A percentile compares a stretch with the other conserved stretches of the same genome.
These are phyloP conservation scores for Sporothrix humicola DNA, from an alignment of 2,329 filamentous ascomycete genomes.

Conservation along the genomic window DNA sequence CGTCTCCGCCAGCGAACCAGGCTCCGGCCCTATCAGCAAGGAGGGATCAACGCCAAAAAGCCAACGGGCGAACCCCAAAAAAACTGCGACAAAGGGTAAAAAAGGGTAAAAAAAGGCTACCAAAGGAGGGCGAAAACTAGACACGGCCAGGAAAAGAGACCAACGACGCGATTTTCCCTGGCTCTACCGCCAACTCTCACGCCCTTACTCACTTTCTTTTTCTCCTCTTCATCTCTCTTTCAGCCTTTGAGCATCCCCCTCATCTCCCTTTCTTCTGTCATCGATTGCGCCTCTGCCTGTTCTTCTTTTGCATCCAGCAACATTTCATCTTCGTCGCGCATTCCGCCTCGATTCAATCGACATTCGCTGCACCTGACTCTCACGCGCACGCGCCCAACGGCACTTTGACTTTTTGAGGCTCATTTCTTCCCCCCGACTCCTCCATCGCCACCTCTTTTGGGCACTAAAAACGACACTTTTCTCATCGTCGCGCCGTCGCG, in stretches of 20 bases:
- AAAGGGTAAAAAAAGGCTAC: not conserved
- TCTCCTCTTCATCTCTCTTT: not conserved
- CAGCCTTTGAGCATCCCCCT: not conserved
- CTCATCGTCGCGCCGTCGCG: constrained; percentile 14
- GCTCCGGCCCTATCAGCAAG: not conserved
- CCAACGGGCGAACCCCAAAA: constrained; percentile 5
- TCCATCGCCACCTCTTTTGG: not conserved
- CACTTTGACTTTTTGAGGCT: not conserved
- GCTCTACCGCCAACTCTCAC: constrained; percentile 9
- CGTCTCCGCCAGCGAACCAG: constrained; percentile 25
- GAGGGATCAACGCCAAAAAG: not conserved
- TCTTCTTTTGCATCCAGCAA: not conserved
- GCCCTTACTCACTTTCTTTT: constrained; percentile 22
- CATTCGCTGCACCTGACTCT: not conserved
- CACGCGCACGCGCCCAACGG: constrained; percentile 10
- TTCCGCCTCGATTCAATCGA: not conserved
- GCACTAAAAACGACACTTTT: not conserved
- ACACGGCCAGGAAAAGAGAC: constrained; percentile 17
- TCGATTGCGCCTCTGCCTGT: not conserved
- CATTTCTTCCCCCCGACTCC: not conserved
- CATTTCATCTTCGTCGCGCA: not conserved
- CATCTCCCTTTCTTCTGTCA: not conserved
- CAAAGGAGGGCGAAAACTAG: constrained; percentile 23
- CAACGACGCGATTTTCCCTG: constrained; percentile 25
- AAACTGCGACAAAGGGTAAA: constrained; percentile 4